A percentile compares a stretch with the other conserved stretches of the same genome.
Conservation (phyloP, 2,329 filamentous ascomycete species). For the Pseudogymnoascus sp. region DNA sequence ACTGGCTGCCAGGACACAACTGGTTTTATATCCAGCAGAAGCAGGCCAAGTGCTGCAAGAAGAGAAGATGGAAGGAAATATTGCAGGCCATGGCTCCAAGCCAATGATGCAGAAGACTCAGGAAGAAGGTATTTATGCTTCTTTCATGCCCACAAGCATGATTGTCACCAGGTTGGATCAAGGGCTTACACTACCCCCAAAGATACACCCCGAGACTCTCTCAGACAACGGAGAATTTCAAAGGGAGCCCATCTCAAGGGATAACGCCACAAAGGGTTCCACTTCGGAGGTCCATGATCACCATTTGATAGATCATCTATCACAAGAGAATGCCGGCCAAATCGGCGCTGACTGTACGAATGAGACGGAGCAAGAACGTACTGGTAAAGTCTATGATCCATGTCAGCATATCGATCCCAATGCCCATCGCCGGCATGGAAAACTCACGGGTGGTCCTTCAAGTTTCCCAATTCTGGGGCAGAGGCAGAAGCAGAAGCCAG, state of each 20-base stretch:
- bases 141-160: constrained; percentile 12
- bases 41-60: neutral
- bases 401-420: neutral
- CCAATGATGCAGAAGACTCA: constrained; percentile 2
- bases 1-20: neutral
- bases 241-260: neutral
- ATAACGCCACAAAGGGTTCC: neutral
- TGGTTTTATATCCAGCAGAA: neutral
- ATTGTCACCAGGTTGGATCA: constrained; percentile 17
- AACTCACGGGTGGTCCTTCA: neutral
- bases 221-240: neutral
- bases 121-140: constrained; percentile 25
- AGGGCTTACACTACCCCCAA: constrained; percentile 23
- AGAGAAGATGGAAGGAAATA: neutral
- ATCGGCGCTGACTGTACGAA: neutral
- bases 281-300: neutral
- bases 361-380: neutral
- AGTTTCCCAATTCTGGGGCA: neutral
- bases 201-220: constrained; percentile 15
- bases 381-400: neutral
- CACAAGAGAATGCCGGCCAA: neutral
- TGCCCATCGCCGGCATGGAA: neutral
- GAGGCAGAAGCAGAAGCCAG: neutral
- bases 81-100: neutral
- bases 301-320: neutral